phyloP scores from a whole-genome alignment of 495 filamentous ascomycete species.

The Schizothecium vesticola region DNA sequence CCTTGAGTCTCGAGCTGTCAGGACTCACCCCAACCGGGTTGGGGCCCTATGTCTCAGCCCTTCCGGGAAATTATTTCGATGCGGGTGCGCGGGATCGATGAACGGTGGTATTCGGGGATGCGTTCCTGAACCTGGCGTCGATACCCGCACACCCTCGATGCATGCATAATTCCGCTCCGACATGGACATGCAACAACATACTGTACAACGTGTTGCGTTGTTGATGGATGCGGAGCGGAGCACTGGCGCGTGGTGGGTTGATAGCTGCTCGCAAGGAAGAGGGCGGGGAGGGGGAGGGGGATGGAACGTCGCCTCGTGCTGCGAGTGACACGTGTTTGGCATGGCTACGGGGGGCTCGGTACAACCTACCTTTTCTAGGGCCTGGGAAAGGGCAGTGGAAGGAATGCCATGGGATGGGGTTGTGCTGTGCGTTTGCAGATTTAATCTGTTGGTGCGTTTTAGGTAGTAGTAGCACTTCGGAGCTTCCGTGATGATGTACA shows the following conservation, averaged over 20 bases:
- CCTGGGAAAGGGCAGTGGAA: too few species aligned
- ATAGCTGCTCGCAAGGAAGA: neutral
- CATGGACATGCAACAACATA: neutral
- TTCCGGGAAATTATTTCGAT: neutral
- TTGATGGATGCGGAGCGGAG: too few species aligned
- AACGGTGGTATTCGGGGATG: neutral
- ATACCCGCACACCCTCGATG: neutral
- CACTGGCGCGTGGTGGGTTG: neutral
- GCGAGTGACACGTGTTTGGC: neutral
- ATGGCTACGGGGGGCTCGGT: neutral
- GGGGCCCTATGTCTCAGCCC: neutral
- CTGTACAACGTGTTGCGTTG: too few species aligned
- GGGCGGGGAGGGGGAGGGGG: neutral
- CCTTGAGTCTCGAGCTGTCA: neutral
- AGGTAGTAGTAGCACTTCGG: neutral
- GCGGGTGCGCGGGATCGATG: neutral
- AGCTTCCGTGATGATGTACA: neutral
- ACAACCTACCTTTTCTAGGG: neutral
- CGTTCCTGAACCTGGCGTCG: neutral
- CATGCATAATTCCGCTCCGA: neutral
- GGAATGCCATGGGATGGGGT: too few species aligned
- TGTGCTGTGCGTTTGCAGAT: too few species aligned
- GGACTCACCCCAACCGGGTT: neutral
- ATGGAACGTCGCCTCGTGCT: neutral
- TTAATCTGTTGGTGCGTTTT: too few species aligned